Evolutionary conservation across 148 eudicot genomes (phyloP), one percentile per base, ranked within the genome.

Genomic region (Mesembryanthemum crystallinum): DNA sequence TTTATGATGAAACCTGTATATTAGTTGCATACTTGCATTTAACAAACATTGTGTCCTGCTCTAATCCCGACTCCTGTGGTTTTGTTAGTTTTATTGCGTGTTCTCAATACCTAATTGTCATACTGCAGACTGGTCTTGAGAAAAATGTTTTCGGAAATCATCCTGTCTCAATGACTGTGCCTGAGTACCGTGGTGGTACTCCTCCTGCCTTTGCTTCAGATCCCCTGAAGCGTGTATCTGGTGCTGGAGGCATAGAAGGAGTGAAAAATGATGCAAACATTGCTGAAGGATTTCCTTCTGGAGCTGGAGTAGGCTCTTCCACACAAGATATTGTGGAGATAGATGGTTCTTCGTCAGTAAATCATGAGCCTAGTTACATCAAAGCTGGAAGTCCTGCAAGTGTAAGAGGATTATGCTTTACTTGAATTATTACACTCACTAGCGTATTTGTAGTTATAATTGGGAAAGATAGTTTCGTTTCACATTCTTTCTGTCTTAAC

Each of bases 121-220:
- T 51, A 32, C 39, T 88, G 90, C 91, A 94, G 98, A 88, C 90
- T 84, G 97, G 97, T 64, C 66, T 89, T 73, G 95, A 94, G 83
- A 94, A 91, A 82, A 92, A 90, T 72, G 83, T 92, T 59, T 92
- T 92, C 64, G 98, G 98, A 55, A 92, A 88, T 72, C 89, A 90
- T 85, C 93, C 90, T 63, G 93, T 89, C 70, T 82, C 93, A 15
- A 58, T 84, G 80, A 43, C 83, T 29, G 68, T 75, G 35, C 81
- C 80, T 13, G 98, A 86, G 51, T 35, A 83, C 39, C 92, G 87
- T 76, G 76, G 83, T 61, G 74, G 83, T 61, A 87, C 91, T 25
- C 97, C 91, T 76, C 89, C 92, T 80, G 93, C 96, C 51, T 86
- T 89, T 82, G 83, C 87, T 24, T 84, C 93, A 58, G 92, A 89